These are phyloP conservation scores for Begonia fuchsioides DNA, from an alignment of 306 rosid species.

Conservation along the genomic window DNA sequence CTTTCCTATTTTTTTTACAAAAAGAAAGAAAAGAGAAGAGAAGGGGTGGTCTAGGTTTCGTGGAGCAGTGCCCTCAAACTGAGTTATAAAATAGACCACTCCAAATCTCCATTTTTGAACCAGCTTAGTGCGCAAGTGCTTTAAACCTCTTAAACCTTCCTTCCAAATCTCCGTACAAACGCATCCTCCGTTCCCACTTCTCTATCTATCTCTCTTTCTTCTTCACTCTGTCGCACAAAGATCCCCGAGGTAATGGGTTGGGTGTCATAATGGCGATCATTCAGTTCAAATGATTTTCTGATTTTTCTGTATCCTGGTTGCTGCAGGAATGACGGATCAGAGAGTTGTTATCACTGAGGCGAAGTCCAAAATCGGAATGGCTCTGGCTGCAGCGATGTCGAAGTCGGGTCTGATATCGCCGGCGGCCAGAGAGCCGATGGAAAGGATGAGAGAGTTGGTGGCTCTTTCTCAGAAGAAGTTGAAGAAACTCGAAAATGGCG, in stretches of 20 bases:
- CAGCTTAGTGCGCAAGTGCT: neutral
- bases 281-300: too few relatives aligned
- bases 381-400: slow-evolving; percentile 25
- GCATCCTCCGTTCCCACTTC: too few relatives aligned
- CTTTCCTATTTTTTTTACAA: too few relatives aligned
- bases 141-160: neutral
- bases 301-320: slow-evolving; percentile 4
- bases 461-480: slow-evolving; percentile 26
- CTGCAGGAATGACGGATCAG: slow-evolving; percentile 44
- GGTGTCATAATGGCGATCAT: neutral
- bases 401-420: too few relatives aligned
- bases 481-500: slow-evolving; percentile 32
- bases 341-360: slow-evolving; percentile 36
- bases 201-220: neutral
- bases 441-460: slow-evolving; percentile 22
- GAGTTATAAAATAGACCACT: slow-evolving; percentile 12
- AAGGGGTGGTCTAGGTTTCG: slow-evolving; percentile 37
- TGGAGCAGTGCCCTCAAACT: slow-evolving; percentile 25
- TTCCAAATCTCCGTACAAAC: too few relatives aligned
- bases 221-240: neutral
- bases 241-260: neutral
- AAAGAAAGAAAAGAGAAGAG: neutral
- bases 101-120: neutral
- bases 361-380: slow-evolving; percentile 25
- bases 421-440: slow-evolving; percentile 14